phyloP scores from a whole-genome alignment of 768 basidiomycete genomes.

The Tubosaeta sp. region DNA sequence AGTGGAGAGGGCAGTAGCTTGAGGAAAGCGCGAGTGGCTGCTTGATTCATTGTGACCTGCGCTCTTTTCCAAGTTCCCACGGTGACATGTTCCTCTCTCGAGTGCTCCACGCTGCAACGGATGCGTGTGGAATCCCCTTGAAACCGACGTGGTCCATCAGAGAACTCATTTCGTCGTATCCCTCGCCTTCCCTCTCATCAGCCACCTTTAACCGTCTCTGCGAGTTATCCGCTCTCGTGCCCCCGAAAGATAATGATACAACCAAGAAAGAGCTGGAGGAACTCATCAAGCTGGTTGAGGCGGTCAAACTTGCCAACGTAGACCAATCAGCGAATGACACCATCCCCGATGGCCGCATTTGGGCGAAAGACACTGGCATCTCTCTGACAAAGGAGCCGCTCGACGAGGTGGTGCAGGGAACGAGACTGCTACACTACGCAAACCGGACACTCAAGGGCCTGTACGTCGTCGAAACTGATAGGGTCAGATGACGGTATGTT shows the following conservation, averaged over 20 bases:
- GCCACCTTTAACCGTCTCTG: constrained; percentile 61
- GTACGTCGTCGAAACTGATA: constrained; percentile 57
- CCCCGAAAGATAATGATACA: constrained; percentile 51
- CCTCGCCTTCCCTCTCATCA: constrained; percentile 56
- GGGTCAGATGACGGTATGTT: constrained; percentile 23
- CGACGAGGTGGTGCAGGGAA: constrained; percentile 34
- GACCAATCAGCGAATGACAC: constrained; percentile 23
- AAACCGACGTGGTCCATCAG: constrained; percentile 79
- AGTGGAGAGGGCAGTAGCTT: constrained; percentile 54
- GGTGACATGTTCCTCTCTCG: not conserved
- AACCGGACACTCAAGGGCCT: constrained; percentile 43
- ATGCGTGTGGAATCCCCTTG: constrained; percentile 60
- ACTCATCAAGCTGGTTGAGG: constrained; percentile 74
- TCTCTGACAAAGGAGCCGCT: constrained; percentile 20
- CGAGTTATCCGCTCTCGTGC: constrained; percentile 65
- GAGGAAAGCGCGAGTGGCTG: constrained; percentile 37
- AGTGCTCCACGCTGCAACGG: constrained; percentile 33
- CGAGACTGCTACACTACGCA: constrained; percentile 48
- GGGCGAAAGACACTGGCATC: constrained; percentile 37
- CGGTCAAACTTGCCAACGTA: constrained; percentile 60
- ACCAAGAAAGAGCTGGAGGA: constrained; percentile 63
- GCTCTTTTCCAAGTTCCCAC: not conserved
- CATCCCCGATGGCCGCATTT: constrained; percentile 41
- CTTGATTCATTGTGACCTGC: constrained; percentile 20
- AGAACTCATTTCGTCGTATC: constrained; percentile 72